Evolutionary conservation across 2,329 filamentous ascomycete genomes (phyloP).

Genomic region (Hypoxylon sp.): DNA sequence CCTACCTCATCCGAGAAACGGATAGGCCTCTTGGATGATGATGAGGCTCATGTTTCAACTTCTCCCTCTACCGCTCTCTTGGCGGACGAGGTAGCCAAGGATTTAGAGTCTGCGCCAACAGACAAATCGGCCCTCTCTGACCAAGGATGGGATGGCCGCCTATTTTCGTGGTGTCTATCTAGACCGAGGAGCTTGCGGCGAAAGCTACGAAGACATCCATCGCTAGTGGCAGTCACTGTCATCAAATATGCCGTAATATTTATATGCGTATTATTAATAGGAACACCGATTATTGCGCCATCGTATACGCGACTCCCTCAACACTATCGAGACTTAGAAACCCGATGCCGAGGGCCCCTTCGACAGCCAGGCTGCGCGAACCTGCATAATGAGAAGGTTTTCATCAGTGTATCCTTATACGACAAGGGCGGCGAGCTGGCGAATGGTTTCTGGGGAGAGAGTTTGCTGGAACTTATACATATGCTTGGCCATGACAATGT

Average conservation of each 20-base stretch:
- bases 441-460: slow-evolving; percentile 69
- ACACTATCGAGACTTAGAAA: slow-evolving; percentile 49
- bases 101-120: slow-evolving; percentile 14
- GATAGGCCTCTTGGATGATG: slow-evolving; percentile 26
- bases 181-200: slow-evolving; percentile 35
- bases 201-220: slow-evolving; percentile 31
- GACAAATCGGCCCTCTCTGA: slow-evolving; percentile 9
- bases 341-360: slow-evolving; percentile 43
- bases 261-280: slow-evolving; percentile 45
- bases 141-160: slow-evolving; percentile 17
- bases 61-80: slow-evolving; percentile 30
- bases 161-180: slow-evolving; percentile 30
- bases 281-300: slow-evolving; percentile 51
- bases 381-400: slow-evolving; percentile 68
- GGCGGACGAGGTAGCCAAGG: slow-evolving; percentile 22
- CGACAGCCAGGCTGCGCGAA: slow-evolving; percentile 50
- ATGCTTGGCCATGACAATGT: slow-evolving; percentile 73
- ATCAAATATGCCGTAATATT: slow-evolving; percentile 42
- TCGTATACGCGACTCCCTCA: slow-evolving; percentile 53
- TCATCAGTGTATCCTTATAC: slow-evolving; percentile 76
- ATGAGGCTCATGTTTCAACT: slow-evolving; percentile 20
- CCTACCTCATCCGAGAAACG: slow-evolving; percentile 28
- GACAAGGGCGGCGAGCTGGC: slow-evolving; percentile 69
- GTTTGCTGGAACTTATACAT: slow-evolving; percentile 68
- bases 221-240: slow-evolving; percentile 15